Evolutionary conservation across 2,329 filamentous ascomycete species (phyloP).

Genomic region (Aureobasidium sp.): DNA sequence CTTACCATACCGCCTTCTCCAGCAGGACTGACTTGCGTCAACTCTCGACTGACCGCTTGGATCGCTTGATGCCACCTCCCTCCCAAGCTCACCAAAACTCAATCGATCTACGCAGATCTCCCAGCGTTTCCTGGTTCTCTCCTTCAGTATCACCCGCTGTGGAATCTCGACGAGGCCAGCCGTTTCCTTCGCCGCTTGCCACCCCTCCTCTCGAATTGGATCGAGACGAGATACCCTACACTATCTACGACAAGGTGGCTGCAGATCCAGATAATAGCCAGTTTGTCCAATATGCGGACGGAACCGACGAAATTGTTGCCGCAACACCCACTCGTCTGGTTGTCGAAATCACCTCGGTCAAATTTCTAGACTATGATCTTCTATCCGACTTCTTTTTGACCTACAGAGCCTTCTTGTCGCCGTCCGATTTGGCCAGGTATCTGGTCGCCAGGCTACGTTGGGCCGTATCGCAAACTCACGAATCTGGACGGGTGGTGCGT

Average conservation of each 20-base stretch:
- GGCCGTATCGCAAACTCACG: constrained; percentile 71
- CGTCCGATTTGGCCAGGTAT: constrained; percentile 68
- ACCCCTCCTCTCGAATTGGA: not conserved
- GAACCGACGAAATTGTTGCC: constrained; percentile 67
- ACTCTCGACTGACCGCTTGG: constrained; percentile 33
- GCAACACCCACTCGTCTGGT: constrained; percentile 86
- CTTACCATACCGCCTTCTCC: constrained; percentile 62
- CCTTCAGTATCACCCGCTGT: not conserved
- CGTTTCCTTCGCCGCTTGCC: not conserved
- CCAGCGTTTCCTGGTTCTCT: constrained; percentile 10
- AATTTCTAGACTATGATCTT: constrained; percentile 91
- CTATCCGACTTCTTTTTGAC: constrained; percentile 97
- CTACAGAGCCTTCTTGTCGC: constrained; percentile 76
- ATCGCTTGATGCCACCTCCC: constrained; percentile 34
- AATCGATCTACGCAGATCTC: constrained; percentile 4
- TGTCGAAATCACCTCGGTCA: constrained; percentile 91
- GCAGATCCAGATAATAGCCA: constrained; percentile 72
- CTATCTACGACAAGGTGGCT: constrained; percentile 74
- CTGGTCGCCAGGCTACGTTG: constrained; percentile 77
- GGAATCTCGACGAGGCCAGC: not conserved
- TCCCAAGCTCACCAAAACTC: constrained; percentile 19
- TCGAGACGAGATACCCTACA: constrained; percentile 35
- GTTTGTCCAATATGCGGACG: constrained; percentile 71
- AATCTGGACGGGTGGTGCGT: constrained; percentile 85
- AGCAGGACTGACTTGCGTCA: constrained; percentile 55